Evolutionary conservation across 2,329 filamentous ascomycete genomes (phyloP).

Genomic region (Septoria petroselini): DNA sequence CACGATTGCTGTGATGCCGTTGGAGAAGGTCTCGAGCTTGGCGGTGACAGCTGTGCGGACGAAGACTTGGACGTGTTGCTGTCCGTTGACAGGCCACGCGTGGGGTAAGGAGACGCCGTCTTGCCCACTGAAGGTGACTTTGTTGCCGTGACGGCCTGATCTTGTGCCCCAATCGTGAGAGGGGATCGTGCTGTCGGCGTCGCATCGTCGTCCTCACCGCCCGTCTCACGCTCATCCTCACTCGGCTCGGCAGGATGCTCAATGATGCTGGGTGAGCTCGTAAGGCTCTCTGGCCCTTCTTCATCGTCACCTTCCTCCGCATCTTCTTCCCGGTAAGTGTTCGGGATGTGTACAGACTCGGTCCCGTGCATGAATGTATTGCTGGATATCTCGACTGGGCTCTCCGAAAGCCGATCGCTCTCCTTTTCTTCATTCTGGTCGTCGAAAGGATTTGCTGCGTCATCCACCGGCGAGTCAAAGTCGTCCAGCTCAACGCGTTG

Average conservation of each 20-base stretch:
- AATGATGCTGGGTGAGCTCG: conserved; percentile 34
- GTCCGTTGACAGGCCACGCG: conserved; percentile 25
- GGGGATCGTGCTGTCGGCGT: conserved; percentile 36
- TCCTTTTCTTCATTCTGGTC: conserved; percentile 28
- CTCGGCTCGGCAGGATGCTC: conserved; percentile 30
- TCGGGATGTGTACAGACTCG: conserved; percentile 39
- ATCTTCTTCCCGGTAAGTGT: conserved; percentile 24
- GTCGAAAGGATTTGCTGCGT: conserved; percentile 43
- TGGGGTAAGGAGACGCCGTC: conserved; percentile 12
- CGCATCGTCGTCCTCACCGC: conserved; percentile 31
- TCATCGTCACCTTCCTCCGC: conserved; percentile 26
- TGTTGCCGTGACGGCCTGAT: neutral
- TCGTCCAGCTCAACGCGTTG: conserved; percentile 67
- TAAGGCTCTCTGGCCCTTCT: conserved; percentile 26
- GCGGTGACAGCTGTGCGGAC: conserved; percentile 29
- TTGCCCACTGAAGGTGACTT: conserved; percentile 4
- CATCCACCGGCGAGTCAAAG: conserved; percentile 56
- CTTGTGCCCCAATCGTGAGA: conserved; percentile 14
- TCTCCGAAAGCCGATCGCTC: conserved; percentile 60
- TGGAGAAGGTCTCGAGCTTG: conserved; percentile 26
- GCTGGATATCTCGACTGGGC: conserved; percentile 63
- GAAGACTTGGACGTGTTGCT: conserved; percentile 23
- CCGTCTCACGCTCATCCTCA: conserved; percentile 19
- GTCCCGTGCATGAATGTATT: conserved; percentile 41
- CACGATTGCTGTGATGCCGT: conserved; percentile 61